A percentile compares a stretch with the other conserved stretches of the same genome.
These are phyloP conservation scores for Suzukiozyma palmioleophila DNA, from an alignment of 1,139 yeast species.

Conservation along the genomic window DNA sequence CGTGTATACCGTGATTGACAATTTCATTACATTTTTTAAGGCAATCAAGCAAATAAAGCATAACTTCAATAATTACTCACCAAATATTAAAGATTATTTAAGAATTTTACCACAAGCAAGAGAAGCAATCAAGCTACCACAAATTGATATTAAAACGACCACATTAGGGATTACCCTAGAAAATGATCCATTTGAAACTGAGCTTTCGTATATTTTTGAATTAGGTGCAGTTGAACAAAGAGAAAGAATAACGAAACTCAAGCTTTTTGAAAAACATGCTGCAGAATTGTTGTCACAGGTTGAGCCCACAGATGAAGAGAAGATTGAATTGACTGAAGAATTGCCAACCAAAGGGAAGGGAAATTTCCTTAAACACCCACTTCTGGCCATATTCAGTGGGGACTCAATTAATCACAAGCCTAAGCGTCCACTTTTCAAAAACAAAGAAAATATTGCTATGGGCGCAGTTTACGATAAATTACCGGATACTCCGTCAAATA, in stretches of 20 bases:
- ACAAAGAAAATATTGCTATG: slow-evolving; percentile 1
- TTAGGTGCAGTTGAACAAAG: slow-evolving; percentile 36
- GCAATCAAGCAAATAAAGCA: slow-evolving; percentile 51
- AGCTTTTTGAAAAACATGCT: slow-evolving; percentile 27
- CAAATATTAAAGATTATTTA: slow-evolving; percentile 34
- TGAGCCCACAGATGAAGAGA: slow-evolving; percentile 15
- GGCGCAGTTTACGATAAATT: slow-evolving; percentile 2
- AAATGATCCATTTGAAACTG: slow-evolving; percentile 42
- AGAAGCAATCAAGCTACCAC: slow-evolving; percentile 27
- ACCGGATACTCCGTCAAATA: slow-evolving; percentile 13
- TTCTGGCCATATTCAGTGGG: slow-evolving; percentile 1
- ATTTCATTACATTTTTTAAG: slow-evolving; percentile 56
- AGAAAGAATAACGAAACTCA: slow-evolving; percentile 25
- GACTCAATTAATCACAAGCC: not conserved
- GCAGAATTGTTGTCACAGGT: slow-evolving; percentile 14
- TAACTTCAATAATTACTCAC: slow-evolving; percentile 43
- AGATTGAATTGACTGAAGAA: slow-evolving; percentile 11
- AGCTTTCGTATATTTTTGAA: slow-evolving; percentile 34
- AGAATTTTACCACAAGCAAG: slow-evolving; percentile 31
- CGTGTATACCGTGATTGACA: slow-evolving; percentile 64
- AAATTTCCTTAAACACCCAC: not conserved
- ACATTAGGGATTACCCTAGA: slow-evolving; percentile 36
- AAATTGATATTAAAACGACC: slow-evolving; percentile 25
- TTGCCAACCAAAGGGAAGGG: not conserved
- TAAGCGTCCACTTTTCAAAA: not conserved